Conservation (phyloP, 2,329 filamentous ascomycete species). For the Pseudomassariella vexata region DNA sequence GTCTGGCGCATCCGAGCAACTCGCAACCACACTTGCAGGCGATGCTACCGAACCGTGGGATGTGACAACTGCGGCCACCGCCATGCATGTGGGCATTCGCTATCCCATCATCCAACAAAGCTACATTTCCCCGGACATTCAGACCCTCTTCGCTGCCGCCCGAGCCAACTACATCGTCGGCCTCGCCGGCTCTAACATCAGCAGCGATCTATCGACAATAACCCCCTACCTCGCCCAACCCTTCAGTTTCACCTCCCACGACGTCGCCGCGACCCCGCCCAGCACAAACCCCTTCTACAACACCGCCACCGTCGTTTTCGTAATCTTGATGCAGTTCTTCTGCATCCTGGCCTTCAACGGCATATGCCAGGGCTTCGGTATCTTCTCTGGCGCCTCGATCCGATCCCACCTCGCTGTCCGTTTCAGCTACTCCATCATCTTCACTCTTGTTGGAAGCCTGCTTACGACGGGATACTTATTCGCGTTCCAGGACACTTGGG, state of each 20-base stretch:
- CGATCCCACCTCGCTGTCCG: slow-evolving; percentile 27
- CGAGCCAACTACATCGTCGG: too few relatives aligned
- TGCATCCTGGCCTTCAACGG: slow-evolving; percentile 39
- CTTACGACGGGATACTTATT: slow-evolving; percentile 34
- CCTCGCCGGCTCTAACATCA: too few relatives aligned
- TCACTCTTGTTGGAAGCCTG: slow-evolving; percentile 33
- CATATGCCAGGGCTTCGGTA: slow-evolving; percentile 28
- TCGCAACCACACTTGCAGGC: slow-evolving; percentile 28
- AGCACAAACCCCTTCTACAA: slow-evolving; percentile 37
- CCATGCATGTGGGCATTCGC: slow-evolving; percentile 23
- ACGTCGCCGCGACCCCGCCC: too few relatives aligned
- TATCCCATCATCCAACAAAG: slow-evolving; percentile 13
- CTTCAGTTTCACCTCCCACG: too few relatives aligned
- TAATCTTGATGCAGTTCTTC: slow-evolving; percentile 43
- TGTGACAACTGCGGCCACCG: not conserved
- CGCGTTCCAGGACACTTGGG: slow-evolving; percentile 35
- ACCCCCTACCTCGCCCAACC: too few relatives aligned
- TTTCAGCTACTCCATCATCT: slow-evolving; percentile 25
- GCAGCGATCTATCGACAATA: too few relatives aligned
- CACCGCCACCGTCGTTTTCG: slow-evolving; percentile 35
- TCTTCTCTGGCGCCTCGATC: slow-evolving; percentile 26
- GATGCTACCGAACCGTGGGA: slow-evolving; percentile 13
- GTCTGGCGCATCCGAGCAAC: slow-evolving; percentile 27
- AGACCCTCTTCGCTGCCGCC: too few relatives aligned
- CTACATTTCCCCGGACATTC: slow-evolving; percentile 23